A percentile compares a stretch with the other conserved stretches of the same genome.
Conservation (phyloP, 2,329 filamentous ascomycete species). For the Penicillium sclerotigenum region DNA sequence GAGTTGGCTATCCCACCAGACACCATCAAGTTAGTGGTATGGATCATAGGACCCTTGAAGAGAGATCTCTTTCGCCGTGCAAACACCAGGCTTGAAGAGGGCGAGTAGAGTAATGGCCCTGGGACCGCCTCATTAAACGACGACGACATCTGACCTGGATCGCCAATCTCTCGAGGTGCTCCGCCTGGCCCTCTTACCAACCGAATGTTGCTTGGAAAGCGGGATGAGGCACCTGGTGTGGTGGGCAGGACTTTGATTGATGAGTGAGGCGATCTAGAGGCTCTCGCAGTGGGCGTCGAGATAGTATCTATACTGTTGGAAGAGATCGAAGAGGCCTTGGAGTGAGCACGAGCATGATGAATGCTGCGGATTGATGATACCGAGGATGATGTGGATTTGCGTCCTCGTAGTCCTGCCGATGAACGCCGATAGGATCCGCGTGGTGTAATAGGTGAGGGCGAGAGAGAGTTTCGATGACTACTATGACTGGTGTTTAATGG, state of each 20-base stretch:
- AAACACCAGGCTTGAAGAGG: constrained; percentile 45
- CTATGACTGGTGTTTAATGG: constrained; percentile 35
- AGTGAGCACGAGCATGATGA: constrained; percentile 83
- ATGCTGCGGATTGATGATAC: constrained; percentile 91
- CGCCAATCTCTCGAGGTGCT: constrained; percentile 27
- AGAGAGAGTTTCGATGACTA: constrained; percentile 68
- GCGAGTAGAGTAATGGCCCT: constrained; percentile 37
- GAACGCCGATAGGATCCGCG: constrained; percentile 80
- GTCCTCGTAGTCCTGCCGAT: constrained; percentile 77
- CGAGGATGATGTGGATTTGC: constrained; percentile 94
- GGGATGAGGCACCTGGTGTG: constrained; percentile 67
- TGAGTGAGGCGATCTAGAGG: constrained; percentile 74
- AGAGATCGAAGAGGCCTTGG: constrained; percentile 90
- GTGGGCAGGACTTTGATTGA: constrained; percentile 94
- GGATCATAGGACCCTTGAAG: constrained; percentile 46
- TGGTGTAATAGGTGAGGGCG: constrained; percentile 82
- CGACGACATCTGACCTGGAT: constrained; percentile 28
- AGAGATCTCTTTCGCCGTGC: constrained; percentile 46
- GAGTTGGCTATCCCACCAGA: constrained; percentile 36
- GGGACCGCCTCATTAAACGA: constrained; percentile 41
- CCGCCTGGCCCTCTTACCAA: constrained; percentile 60
- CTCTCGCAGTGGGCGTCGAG: constrained; percentile 63
- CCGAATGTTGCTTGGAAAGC: constrained; percentile 82
- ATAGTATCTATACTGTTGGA: constrained; percentile 71
- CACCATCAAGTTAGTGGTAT: constrained; percentile 36